A percentile compares a stretch with the other conserved stretches of the same genome.
Evolutionary conservation across 2,329 filamentous ascomycete genomes (phyloP).

Genomic region (Neocucurbitaria cava): DNA sequence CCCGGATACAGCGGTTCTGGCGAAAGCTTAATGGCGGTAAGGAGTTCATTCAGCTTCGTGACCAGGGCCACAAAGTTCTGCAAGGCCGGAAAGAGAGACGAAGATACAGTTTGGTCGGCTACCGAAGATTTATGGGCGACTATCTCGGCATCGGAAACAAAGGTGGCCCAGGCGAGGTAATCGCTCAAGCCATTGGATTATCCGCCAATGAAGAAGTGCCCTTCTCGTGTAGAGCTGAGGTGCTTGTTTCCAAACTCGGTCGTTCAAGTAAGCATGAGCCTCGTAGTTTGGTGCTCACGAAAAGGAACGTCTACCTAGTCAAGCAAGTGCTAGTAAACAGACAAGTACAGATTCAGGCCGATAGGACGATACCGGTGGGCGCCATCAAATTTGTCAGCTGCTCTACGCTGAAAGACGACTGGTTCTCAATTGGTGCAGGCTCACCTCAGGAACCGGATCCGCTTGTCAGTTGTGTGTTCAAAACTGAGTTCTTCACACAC

Average conservation of each 20-base stretch:
- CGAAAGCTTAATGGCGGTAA: constrained; percentile 89
- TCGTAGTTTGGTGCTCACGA: constrained; percentile 83
- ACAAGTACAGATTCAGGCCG: constrained; percentile 79
- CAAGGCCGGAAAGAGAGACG: constrained; percentile 88
- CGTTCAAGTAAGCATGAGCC: constrained; percentile 93
- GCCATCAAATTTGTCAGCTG: constrained; percentile 86
- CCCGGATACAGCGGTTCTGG: constrained; percentile 94
- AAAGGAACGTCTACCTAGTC: constrained; percentile 86
- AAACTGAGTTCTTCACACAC: constrained; percentile 96
- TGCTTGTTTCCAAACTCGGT: constrained; percentile 93
- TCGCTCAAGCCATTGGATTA: constrained; percentile 77
- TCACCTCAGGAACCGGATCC: constrained; percentile 91
- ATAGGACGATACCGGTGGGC: constrained; percentile 81
- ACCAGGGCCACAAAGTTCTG: constrained; percentile 84
- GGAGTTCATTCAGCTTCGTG: constrained; percentile 86
- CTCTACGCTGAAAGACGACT: constrained; percentile 88
- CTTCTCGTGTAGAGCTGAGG: constrained; percentile 90
- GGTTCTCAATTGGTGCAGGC: constrained; percentile 93
- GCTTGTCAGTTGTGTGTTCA: constrained; percentile 90
- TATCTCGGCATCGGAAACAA: constrained; percentile 88
- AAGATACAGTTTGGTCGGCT: constrained; percentile 89
- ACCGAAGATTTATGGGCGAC: constrained; percentile 90
- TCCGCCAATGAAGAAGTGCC: constrained; percentile 75
- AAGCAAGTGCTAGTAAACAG: constrained; percentile 83
- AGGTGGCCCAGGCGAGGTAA: constrained; percentile 79